Evolutionary conservation across 176 grass and related monocot genomes (phyloP), one percentile per base, ranked within the genome.

Genomic region (Ananas comosus): DNA sequence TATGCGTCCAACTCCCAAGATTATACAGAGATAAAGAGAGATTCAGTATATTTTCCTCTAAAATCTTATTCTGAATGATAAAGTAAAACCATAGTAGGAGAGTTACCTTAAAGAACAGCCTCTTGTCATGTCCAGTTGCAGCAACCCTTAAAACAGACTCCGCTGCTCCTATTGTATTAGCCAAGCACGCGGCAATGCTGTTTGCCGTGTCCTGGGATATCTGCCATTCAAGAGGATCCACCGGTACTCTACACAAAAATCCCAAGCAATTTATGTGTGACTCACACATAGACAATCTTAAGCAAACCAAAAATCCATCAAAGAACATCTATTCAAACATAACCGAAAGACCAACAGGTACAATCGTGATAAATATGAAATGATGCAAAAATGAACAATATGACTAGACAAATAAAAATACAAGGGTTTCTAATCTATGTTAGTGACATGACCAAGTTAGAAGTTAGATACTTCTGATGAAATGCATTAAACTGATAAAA

Each of bases 211-310:
- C 94, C 48, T 99, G 82, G 57, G 94, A 93, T 72, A 93, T 88
- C 64, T 99, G 89, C 89, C 94, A 99, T 69, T 93, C 89, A 53
- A 99, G 84, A 52, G 94, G 94, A 88, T 99, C 94, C 48, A 99
- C 90, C 50, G 94, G 94, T 7, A 99, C 94, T 67, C 89, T 99
- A 82, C 25, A 87, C 11, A 1, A 1, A 82, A 78, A 74, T 63
- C 23, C 13, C 25, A 72, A 63, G 51, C 12, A 24, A 73, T 11
- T 33, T 74, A 66, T 58, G 80, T 63, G 21, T 80, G 33, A 11
- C 10, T 66, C 0, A 68, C 12, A 64, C 57, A 56, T 0, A 17
- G 69, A 53, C 10, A 51, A 27, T 7, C 29, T 77, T 52, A 13
- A 64, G 25, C 33, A 12, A 51, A 53, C 59, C 4, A 13, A 28